phyloP scores from a whole-genome alignment of 2,329 filamentous ascomycete species.

The Aspergillus versicolor region DNA sequence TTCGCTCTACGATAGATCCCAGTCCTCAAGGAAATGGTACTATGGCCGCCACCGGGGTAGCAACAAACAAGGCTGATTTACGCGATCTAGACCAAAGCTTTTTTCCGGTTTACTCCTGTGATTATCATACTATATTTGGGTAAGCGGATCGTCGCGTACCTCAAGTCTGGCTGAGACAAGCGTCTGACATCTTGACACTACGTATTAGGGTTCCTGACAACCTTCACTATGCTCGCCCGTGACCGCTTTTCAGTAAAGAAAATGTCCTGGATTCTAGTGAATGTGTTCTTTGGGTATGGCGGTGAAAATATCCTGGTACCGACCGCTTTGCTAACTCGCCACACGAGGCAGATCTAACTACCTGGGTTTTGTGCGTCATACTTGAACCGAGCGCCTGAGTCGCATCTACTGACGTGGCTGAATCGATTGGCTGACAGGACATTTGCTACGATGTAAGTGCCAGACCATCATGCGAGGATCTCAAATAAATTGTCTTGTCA shows the following conservation, averaged over 20 bases:
- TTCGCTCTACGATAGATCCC: slow-evolving; percentile 59
- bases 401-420: slow-evolving; percentile 37
- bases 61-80: slow-evolving; percentile 27
- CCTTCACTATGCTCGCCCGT: slow-evolving; percentile 62
- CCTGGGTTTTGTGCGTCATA: slow-evolving; percentile 57
- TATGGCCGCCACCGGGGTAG: not conserved
- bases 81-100: slow-evolving; percentile 68
- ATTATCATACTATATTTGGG: slow-evolving; percentile 79
- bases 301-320: slow-evolving; percentile 22
- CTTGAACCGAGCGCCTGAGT: slow-evolving; percentile 11
- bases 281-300: slow-evolving; percentile 61
- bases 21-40: slow-evolving; percentile 85
- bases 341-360: slow-evolving; percentile 48
- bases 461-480: slow-evolving; percentile 30
- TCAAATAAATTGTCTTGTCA: slow-evolving; percentile 25
- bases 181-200: not conserved
- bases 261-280: slow-evolving; percentile 61
- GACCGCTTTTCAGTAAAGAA: slow-evolving; percentile 55
- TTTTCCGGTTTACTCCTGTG: slow-evolving; percentile 76
- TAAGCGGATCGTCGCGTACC: slow-evolving; percentile 28
- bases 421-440: slow-evolving; percentile 42
- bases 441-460: slow-evolving; percentile 39
- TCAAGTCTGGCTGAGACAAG: slow-evolving; percentile 3
- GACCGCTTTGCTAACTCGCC: slow-evolving; percentile 26
- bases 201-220: slow-evolving; percentile 73